These are phyloP conservation scores for Fusarium torreyae DNA, from an alignment of 2,329 filamentous ascomycete genomes.

Conservation along the genomic window DNA sequence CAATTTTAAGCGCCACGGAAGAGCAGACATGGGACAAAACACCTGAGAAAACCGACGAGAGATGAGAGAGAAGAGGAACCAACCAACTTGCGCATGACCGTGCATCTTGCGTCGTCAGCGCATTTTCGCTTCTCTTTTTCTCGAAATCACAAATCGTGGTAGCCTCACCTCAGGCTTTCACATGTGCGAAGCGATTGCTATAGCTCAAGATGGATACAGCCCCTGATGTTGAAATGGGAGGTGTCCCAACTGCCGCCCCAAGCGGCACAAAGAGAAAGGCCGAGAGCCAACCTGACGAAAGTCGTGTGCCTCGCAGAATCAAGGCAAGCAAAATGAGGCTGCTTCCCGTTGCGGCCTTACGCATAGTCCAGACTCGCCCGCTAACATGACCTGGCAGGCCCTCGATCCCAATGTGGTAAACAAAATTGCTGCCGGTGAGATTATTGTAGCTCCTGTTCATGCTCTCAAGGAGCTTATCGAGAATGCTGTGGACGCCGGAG, in stretches of 20 bases:
- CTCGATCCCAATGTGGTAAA: constrained; percentile 95
- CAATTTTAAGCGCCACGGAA: constrained; percentile 4
- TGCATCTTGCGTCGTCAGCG: constrained; percentile 16
- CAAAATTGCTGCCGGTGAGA: constrained; percentile 98
- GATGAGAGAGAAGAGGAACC: constrained; percentile 41
- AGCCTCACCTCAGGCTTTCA: constrained; percentile 6
- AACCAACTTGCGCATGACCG: constrained; percentile 12
- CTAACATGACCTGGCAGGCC: constrained; percentile 67
- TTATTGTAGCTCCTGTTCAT: constrained; percentile 97
- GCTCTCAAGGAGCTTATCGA: constrained; percentile 97
- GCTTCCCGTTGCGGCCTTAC: constrained; percentile 14
- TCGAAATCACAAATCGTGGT: constrained; percentile 1
- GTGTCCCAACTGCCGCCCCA: constrained; percentile 10
- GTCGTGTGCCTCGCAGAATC: constrained; percentile 64
- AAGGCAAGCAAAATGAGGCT: constrained; percentile 56
- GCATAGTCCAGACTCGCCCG: constrained; percentile 5
- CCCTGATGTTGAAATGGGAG: constrained; percentile 44
- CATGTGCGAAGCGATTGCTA: constrained; percentile 6
- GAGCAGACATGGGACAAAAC: constrained; percentile 29
- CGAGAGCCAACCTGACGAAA: constrained; percentile 55
- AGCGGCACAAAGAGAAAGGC: constrained; percentile 67
- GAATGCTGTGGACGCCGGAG: constrained; percentile 97
- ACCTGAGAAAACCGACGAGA: constrained; percentile 3
- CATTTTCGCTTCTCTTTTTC: constrained; percentile 1
- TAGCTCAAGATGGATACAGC: constrained; percentile 61